Percentiles rank a stretch among this genome's conserved stretches.
Evolutionary conservation across 441 rosid species (phyloP).

Genomic region (Flueggea neowawraea): DNA sequence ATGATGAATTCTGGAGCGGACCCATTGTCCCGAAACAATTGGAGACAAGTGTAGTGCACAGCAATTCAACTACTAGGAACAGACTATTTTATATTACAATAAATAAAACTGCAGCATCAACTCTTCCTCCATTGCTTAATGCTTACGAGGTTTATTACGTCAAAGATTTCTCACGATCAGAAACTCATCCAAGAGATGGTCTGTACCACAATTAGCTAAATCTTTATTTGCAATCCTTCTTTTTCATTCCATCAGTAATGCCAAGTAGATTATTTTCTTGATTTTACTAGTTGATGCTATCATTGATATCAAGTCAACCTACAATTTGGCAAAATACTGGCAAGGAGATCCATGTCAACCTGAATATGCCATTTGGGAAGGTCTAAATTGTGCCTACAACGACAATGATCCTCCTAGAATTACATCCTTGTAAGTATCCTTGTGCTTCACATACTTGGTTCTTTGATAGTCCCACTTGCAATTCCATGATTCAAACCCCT

Average conservation of each 20-base stretch:
- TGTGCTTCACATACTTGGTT: neutral
- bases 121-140: no score
- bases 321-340: constrained; percentile 34
- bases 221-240: no score
- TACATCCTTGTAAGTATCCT: constrained; percentile 30
- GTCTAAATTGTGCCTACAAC: constrained; percentile 31
- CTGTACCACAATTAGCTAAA: no score
- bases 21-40: constrained; percentile 15
- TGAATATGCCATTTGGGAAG: constrained; percentile 23
- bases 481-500: no score
- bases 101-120: constrained; percentile 7
- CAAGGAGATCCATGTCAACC: constrained; percentile 50
- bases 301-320: constrained; percentile 21
- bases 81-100: constrained; percentile 4
- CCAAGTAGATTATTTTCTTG: neutral
- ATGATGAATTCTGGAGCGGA: constrained; percentile 11
- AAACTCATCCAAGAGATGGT: no score
- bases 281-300: constrained; percentile 28
- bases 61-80: neutral
- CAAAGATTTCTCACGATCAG: no score
- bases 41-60: neutral
- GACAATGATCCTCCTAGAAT: constrained; percentile 24
- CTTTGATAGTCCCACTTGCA: no score
- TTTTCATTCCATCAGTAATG: no score
- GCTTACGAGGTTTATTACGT: no score